phyloP scores from a whole-genome alignment of 2,329 filamentous ascomycete genomes.

The Gaeumannomyces tritici region DNA sequence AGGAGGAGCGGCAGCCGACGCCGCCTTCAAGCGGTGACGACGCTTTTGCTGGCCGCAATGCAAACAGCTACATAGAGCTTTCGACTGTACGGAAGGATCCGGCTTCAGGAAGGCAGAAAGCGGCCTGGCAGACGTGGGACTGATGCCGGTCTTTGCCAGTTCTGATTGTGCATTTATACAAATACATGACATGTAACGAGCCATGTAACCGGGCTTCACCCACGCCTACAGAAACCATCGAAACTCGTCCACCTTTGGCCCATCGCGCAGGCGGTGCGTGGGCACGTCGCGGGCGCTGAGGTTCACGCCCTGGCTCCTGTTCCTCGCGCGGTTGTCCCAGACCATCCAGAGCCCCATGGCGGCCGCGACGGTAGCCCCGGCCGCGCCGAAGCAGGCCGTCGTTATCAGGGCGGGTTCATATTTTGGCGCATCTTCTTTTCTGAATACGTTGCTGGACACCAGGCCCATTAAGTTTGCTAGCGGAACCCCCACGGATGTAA shows the following conservation, averaged over 20 bases:
- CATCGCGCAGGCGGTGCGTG: conserved; percentile 42
- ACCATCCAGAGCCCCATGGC: conserved; percentile 51
- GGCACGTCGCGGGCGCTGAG: conserved; percentile 45
- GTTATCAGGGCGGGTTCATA: conserved; percentile 48
- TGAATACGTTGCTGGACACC: conserved; percentile 11
- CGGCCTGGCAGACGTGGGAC: neutral
- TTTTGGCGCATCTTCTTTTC: conserved; percentile 10
- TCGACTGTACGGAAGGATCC: neutral
- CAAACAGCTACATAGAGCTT: neutral
- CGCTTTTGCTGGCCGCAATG: neutral
- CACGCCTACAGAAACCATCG: conserved; percentile 40
- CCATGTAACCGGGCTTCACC: neutral
- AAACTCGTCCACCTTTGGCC: conserved; percentile 40
- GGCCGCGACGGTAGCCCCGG: conserved; percentile 42
- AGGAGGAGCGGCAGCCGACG: too few relatives aligned
- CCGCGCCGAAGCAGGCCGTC: conserved; percentile 51
- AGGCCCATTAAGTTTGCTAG: conserved; percentile 14
- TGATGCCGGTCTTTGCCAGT: neutral
- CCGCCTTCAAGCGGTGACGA: too few relatives aligned
- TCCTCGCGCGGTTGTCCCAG: conserved; percentile 50
- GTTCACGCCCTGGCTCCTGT: conserved; percentile 42
- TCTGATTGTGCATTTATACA: neutral
- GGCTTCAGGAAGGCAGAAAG: neutral
- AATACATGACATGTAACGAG: too few relatives aligned
- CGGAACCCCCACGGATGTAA: conserved; percentile 10